A percentile compares a stretch with the other conserved stretches of the same genome.
Conservation (phyloP, 2,329 filamentous ascomycete species). For the Helotiales sp. region DNA sequence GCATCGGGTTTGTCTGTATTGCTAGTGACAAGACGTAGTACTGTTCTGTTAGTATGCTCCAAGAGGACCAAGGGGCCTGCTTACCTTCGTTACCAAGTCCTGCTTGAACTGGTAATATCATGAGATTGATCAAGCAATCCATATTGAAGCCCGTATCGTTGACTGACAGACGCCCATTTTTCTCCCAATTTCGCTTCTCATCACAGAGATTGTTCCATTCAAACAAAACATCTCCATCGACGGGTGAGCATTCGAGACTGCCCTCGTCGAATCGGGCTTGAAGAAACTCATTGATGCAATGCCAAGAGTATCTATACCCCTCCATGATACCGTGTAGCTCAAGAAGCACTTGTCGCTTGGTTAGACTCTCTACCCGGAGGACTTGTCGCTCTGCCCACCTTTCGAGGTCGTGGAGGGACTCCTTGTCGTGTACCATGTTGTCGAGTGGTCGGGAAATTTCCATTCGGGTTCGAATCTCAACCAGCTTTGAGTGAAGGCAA, state of each 20-base stretch:
- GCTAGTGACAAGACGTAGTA: constrained; percentile 19
- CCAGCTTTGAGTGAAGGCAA: not conserved
- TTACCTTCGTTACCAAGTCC: constrained; percentile 23
- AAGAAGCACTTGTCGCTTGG: constrained; percentile 19
- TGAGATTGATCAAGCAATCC: constrained; percentile 31
- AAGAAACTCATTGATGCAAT: constrained; percentile 26
- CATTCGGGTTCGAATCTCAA: not conserved
- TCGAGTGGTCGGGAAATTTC: not conserved
- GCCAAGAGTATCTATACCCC: constrained; percentile 27
- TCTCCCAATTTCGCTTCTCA: constrained; percentile 27
- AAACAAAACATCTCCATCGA: constrained; percentile 27
- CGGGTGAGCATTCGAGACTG: constrained; percentile 23
- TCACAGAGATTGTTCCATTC: constrained; percentile 30
- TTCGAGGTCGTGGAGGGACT: not conserved
- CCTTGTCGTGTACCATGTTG: not conserved
- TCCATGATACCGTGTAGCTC: constrained; percentile 25
- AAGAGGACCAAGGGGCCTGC: constrained; percentile 5
- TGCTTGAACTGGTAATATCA: constrained; percentile 29
- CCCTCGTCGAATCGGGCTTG: constrained; percentile 21
- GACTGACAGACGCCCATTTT: constrained; percentile 19
- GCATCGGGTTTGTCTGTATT: constrained; percentile 24
- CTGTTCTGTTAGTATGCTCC: constrained; percentile 23
- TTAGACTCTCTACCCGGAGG: constrained; percentile 23
- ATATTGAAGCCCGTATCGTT: constrained; percentile 24
- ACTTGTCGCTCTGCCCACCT: constrained; percentile 20